phyloP scores from a whole-genome alignment of 2,329 filamentous ascomycete species.

The Clonostachys solani region DNA sequence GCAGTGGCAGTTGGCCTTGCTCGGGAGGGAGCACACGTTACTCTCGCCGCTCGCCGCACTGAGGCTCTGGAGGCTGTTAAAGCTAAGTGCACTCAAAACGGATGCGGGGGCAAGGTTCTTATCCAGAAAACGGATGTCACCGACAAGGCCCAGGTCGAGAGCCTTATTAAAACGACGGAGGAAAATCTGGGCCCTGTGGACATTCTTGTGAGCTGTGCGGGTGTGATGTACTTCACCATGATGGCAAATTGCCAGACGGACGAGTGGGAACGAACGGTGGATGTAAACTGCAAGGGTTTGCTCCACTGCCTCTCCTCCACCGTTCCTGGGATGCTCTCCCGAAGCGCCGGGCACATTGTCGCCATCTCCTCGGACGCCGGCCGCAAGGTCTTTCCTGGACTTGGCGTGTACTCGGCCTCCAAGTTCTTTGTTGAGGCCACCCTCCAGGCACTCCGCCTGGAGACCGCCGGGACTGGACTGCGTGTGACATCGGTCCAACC shows the following conservation, averaged over 20 bases:
- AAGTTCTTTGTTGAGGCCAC: slow-evolving; percentile 86
- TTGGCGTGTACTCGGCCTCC: slow-evolving; percentile 77
- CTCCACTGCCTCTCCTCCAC: slow-evolving; percentile 67
- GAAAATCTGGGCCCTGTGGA: slow-evolving; percentile 68
- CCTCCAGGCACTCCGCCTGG: slow-evolving; percentile 68
- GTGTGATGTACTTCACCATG: slow-evolving; percentile 87
- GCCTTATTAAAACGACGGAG: slow-evolving; percentile 54
- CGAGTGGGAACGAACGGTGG: slow-evolving; percentile 78
- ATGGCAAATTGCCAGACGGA: slow-evolving; percentile 72
- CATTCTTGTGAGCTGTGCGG: slow-evolving; percentile 75
- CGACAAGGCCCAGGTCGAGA: slow-evolving; percentile 59
- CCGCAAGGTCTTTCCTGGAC: slow-evolving; percentile 75
- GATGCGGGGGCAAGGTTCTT: slow-evolving; percentile 59
- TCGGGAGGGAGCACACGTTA: slow-evolving; percentile 66
- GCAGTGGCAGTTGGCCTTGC: slow-evolving; percentile 68
- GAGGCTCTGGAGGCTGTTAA: slow-evolving; percentile 67
- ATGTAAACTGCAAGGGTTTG: slow-evolving; percentile 83
- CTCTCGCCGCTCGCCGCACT: slow-evolving; percentile 65
- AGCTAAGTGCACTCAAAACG: slow-evolving; percentile 43
- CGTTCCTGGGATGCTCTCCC: slow-evolving; percentile 67
- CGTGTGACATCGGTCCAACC: slow-evolving; percentile 74
- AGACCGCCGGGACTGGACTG: slow-evolving; percentile 70
- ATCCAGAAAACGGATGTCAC: slow-evolving; percentile 71
- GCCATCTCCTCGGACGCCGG: slow-evolving; percentile 81
- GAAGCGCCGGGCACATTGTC: slow-evolving; percentile 68